Base-by-base conservation (phyloP, 805 yeast genomes). In the Scheffersomyces amazonensis region DNA sequence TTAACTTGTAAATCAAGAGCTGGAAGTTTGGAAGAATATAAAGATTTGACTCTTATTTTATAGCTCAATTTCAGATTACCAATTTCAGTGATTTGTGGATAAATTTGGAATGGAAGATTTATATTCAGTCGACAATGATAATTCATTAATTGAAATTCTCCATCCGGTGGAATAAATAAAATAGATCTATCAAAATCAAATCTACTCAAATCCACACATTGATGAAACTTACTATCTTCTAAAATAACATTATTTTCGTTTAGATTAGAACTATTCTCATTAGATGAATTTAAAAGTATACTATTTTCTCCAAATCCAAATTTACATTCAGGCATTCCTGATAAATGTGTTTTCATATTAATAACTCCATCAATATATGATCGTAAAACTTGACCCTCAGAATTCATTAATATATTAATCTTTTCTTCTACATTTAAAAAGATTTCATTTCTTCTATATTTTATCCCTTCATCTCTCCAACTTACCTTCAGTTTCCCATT, bases 121-220 rank as follows among this genome's bases (percentile, higher is more conserved):
- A 85, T 64, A 46, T 80, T 78, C 51, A 52, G 65, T 12, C 50
- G 42, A 29, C 68, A 55, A 33, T 60, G 65, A 60, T 88, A 89
- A 24, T 78, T 71, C 90, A 89, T 81, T 42, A 89, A 72, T 58
- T 87, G 91, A 55, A 87, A 86, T 36, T 80, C 78, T 0, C 95
- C 95, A 61, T 88, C 96, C 1, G 96, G 96, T 2, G 96, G 96
- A 10, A 81, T 69, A 47, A 89, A 88, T 32, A 74, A 77, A 41
- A 89, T 83, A 17, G 76, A 64, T 29, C 84, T 66, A 18, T 82
- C 80, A 16, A 69, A 54, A 43, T 85, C 88, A 58, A 83, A 87
- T 48, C 77, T 75, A 41, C 77, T 76, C 39, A 87, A 66, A 43
- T 82, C 79, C 18, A 88, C 96, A 59, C 96, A 86, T 50, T 87